phyloP scores from a whole-genome alignment of 306 rosid genomes.

The Abrus precatorius region DNA sequence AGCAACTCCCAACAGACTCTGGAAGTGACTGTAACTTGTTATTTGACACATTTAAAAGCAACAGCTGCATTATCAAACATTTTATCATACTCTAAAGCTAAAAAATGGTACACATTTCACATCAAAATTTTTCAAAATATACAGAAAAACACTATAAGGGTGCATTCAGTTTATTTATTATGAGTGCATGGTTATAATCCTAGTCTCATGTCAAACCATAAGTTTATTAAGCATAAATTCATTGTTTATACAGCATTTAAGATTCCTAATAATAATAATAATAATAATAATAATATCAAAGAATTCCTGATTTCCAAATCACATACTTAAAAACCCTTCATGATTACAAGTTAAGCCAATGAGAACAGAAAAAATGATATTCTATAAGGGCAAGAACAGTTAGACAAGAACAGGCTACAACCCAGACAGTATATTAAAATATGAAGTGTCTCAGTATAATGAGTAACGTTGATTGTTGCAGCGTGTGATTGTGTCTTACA shows the following conservation, averaged over 20 bases:
- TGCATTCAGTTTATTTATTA: slow-evolving; percentile 22
- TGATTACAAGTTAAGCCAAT: slow-evolving; percentile 6
- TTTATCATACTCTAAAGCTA: slow-evolving; percentile 42
- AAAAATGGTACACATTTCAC: slow-evolving; percentile 37
- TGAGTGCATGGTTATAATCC: slow-evolving; percentile 12
- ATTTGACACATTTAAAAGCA: slow-evolving; percentile 81
- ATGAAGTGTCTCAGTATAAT: slow-evolving; percentile 9
- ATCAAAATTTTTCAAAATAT: slow-evolving; percentile 6
- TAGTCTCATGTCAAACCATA: slow-evolving; percentile 23
- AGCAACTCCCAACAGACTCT: slow-evolving; percentile 94
- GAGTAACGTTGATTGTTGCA: neutral
- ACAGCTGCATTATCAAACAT: slow-evolving; percentile 72
- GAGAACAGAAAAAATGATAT: slow-evolving; percentile 17
- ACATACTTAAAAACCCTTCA: slow-evolving; percentile 20
- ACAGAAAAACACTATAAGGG: slow-evolving; percentile 14
- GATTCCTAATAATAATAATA: neutral
- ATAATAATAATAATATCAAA: neutral
- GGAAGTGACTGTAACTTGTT: slow-evolving; percentile 89
- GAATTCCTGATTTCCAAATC: slow-evolving; percentile 16
- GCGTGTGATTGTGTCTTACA: neutral
- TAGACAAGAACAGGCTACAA: slow-evolving; percentile 7
- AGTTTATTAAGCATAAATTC: neutral
- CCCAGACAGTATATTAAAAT: neutral
- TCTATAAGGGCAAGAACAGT: slow-evolving; percentile 1
- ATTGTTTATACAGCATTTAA: neutral